phyloP scores from a whole-genome alignment of 2,329 filamentous ascomycete genomes.

The Thielaviopsis ethacetica region DNA sequence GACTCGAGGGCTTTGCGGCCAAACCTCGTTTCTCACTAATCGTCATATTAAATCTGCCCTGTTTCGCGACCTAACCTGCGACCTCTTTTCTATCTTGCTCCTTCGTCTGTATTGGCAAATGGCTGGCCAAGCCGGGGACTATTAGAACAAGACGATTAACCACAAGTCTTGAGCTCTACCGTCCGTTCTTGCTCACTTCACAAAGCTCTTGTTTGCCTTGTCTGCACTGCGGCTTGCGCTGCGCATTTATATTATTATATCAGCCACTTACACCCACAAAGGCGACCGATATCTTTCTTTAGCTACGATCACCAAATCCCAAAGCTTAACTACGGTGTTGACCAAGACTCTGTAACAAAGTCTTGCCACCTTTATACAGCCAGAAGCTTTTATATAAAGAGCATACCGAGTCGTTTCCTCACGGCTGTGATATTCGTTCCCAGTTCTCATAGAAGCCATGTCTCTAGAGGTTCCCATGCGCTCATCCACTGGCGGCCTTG shows the following conservation, averaged over 20 bases:
- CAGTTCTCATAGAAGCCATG: slow-evolving; percentile 24
- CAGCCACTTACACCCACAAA: not conserved
- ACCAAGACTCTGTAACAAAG: not conserved
- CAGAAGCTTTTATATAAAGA: not conserved
- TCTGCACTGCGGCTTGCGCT: not conserved
- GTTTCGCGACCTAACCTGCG: slow-evolving; percentile 8
- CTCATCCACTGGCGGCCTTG: slow-evolving; percentile 33
- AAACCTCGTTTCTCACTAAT: not conserved
- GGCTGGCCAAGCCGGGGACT: not conserved
- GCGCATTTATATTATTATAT: not conserved
- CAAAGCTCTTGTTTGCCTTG: not conserved
- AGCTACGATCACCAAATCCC: not conserved
- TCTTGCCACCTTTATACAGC: not conserved
- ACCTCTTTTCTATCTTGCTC: not conserved
- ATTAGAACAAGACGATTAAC: not conserved
- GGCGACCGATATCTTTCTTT: not conserved
- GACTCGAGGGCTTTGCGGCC: not conserved
- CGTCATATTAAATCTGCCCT: slow-evolving; percentile 6
- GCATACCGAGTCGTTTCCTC: not conserved
- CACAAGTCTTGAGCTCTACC: not conserved
- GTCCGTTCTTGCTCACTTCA: not conserved
- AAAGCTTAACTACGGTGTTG: not conserved
- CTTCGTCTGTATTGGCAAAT: slow-evolving; percentile 5
- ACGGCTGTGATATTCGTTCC: not conserved
- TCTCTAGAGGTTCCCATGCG: slow-evolving; percentile 46